Evolutionary conservation across 306 rosid species (phyloP), one percentile per base, ranked within the genome.

Genomic region (Neltuma alba): DNA sequence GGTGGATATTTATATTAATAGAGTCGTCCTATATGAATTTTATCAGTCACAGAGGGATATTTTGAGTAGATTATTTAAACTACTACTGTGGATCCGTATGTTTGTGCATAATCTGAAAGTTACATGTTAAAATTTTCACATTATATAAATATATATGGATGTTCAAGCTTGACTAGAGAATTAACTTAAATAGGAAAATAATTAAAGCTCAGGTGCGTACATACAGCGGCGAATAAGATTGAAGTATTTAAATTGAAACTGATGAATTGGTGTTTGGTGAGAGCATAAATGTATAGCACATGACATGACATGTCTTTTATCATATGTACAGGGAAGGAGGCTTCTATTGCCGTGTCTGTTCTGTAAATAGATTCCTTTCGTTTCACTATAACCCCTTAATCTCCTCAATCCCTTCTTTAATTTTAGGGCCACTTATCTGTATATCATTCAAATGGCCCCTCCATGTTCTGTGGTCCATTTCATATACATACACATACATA

Each of bases 181-280:
- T 52, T 7, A 18, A n/a, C 58, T 52, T 52, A 52, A 52, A 52
- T 18, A 6, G 58, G n/a, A n/a, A n/a, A n/a, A 52, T 11, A n/a
- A n/a, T n/a, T 20, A 52, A 50, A 52, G 58, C 10, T 1, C 27
- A 52, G 58, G 58, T n/a, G n/a, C n/a, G n/a, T 52, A 52, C 23
- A n/a, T 18, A n/a, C 58, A 27, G 2, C 8, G 58, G 58, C 58
- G 58, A 20, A 52, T 52, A n/a, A n/a, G n/a, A n/a, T n/a, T n/a
- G n/a, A n/a, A n/a, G n/a, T n/a, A n/a, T n/a, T n/a, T n/a, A n/a
- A n/a, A n/a, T n/a, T n/a, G 65, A 58, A 58, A 27, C 34, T 4
- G 65, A 30, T 18, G 25, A 34, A 34, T 34, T 64, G 70, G 70
- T 9, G 30, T 65, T 65, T 37, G 71, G 71, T 65, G 45, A 36